Evolutionary conservation across 1,139 yeast genomes (phyloP).

Genomic region (Nakaseomyces nivariensis): DNA sequence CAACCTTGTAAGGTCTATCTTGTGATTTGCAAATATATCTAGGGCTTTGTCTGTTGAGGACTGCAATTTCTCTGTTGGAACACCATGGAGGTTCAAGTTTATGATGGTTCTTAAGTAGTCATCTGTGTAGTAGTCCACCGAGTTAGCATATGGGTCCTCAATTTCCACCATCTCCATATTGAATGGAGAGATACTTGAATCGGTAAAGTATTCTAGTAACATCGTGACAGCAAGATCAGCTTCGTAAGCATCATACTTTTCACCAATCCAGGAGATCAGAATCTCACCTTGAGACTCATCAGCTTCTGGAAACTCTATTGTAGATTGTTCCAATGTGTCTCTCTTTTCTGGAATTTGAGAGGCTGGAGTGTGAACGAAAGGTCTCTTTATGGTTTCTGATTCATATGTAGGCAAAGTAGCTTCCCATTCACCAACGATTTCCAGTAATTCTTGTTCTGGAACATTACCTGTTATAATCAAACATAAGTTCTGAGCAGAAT

Average conservation of each 20-base stretch:
- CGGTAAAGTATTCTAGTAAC: conserved; percentile 67
- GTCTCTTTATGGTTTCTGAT: conserved; percentile 42
- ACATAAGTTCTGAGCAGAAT: conserved; percentile 78
- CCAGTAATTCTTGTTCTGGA: conserved; percentile 60
- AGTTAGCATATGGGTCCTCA: conserved; percentile 74
- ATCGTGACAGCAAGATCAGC: conserved; percentile 60
- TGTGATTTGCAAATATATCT: conserved; percentile 43
- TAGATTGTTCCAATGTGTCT: conserved; percentile 33
- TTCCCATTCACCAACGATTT: conserved; percentile 57
- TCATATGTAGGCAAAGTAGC: conserved; percentile 35
- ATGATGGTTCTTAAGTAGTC: conserved; percentile 54
- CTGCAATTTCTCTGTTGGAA: conserved; percentile 56
- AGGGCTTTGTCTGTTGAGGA: conserved; percentile 45
- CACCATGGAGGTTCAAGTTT: conserved; percentile 56
- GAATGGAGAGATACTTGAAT: conserved; percentile 60
- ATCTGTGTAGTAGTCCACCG: conserved; percentile 58
- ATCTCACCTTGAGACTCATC: conserved; percentile 82
- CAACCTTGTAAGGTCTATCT: conserved; percentile 57
- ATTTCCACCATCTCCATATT: conserved; percentile 66
- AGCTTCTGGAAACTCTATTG: conserved; percentile 74
- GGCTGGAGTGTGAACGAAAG: conserved; percentile 68
- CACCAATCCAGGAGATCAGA: conserved; percentile 76
- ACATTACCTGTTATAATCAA: conserved; percentile 77
- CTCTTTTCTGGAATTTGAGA: conserved; percentile 34
- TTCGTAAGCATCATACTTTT: conserved; percentile 43